Evolutionary conservation across 2,329 filamentous ascomycete genomes (phyloP), one percentile per base, ranked within the genome.

Genomic region (Cladosporium sp.): DNA sequence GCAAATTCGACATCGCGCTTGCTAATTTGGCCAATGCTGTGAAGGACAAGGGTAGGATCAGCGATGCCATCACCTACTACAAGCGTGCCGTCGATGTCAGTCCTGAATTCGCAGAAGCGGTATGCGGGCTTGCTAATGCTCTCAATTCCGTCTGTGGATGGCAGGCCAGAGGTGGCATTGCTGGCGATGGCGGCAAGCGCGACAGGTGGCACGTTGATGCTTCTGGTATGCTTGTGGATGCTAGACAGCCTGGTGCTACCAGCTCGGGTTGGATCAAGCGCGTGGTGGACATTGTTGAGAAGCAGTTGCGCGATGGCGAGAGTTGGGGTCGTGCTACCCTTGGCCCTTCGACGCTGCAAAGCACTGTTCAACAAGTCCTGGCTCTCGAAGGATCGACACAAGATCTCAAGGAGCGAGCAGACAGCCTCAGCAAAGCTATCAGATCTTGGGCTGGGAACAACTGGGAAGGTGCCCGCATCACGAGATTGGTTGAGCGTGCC

Each of bases 1-100:
- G 86, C n/a, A 90, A 86, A 22, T 99, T 99, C 68, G 94, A 99
- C 68, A 99, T 99, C 68, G 94, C 94, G 34, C 77, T 99, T 56
- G 96, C 94, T 3, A 99, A 99, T 68, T 80, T 99, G 20, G 94
- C 94, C 56, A 99, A 99, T 71, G 94, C 94, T 8, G 92, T 99
- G 64, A 99, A 99, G 73, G 94, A 99, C 71, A 91, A 95, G 65
- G 94, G 94, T 2, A 85, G 90, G 42, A 90, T 97, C 64, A 89
- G 86, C 57, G 94, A 99, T 70, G 94, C 94, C 1, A 97, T 99
- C 59, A 77, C 78, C 24, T 97, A 95, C 71, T 99, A 99, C 76
- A 90, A 85, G 67, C 85, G 92, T 62, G 94, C 94, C 37, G 93
- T 99, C 9, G 81, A 83, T 34, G 86, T 92, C n/a, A 99, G 94